Evolutionary conservation across 75 land plant species (phyloP).

Genomic region (Picea sitchensis): DNA sequence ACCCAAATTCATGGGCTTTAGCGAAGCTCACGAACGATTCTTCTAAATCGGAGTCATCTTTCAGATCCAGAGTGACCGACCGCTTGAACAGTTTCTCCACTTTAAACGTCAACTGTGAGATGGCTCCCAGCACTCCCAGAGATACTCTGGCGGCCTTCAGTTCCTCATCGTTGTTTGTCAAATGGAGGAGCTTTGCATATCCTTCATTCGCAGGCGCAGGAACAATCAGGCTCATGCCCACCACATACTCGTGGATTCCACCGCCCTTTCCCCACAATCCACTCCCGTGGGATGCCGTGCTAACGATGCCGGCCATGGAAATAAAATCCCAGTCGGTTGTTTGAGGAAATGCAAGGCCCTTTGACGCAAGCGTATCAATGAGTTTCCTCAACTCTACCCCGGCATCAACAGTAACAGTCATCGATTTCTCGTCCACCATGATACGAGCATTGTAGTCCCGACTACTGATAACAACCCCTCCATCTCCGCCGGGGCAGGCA

Average conservation of each 20-base stretch:
- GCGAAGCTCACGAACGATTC: not conserved
- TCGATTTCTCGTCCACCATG: constrained; percentile 2
- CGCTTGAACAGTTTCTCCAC: constrained; percentile 17
- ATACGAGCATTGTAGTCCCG: constrained; percentile 9
- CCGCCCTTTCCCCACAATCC: constrained; percentile 31
- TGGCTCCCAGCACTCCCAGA: constrained; percentile 16
- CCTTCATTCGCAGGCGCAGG: constrained; percentile 37
- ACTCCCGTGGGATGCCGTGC: constrained; percentile 52
- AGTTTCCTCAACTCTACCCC: constrained; percentile 15
- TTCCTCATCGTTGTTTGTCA: constrained; percentile 18
- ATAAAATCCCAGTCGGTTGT: constrained; percentile 45
- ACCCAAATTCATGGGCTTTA: too few species aligned
- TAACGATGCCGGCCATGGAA: constrained; percentile 31
- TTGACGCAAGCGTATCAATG: constrained; percentile 22
- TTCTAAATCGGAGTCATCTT: constrained; percentile 1
- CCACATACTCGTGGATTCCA: constrained; percentile 41
- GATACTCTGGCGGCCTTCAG: constrained; percentile 14
- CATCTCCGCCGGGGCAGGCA: constrained; percentile 30
- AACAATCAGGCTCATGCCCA: constrained; percentile 26
- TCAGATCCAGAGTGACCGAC: constrained; percentile 9
- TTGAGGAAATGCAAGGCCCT: constrained; percentile 29
- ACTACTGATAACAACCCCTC: constrained; percentile 40
- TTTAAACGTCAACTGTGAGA: constrained; percentile 13
- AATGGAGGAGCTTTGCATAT: constrained; percentile 33
- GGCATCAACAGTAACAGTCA: constrained; percentile 18